Percentiles rank a stretch among this genome's conserved stretches.
phyloP scores from a whole-genome alignment of 2,329 filamentous ascomycete genomes.

The Aureobasidium pullulans region DNA sequence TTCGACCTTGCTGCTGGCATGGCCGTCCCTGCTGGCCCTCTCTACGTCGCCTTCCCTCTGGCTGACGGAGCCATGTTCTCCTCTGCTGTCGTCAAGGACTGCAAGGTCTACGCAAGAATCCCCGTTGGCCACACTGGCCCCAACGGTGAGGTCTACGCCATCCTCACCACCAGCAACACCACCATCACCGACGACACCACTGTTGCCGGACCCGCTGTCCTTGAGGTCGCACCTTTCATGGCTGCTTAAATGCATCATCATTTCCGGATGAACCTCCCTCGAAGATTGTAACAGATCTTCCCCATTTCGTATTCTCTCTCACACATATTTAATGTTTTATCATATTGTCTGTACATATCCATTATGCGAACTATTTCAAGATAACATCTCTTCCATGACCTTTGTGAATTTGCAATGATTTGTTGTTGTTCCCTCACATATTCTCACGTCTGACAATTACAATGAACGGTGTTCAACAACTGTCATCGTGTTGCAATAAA shows the following conservation, averaged over 20 bases:
- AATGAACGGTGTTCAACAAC: too few relatives aligned
- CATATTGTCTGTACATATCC: neutral
- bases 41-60: conserved; percentile 22
- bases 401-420: too few relatives aligned
- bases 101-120: conserved; percentile 7
- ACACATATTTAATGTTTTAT: neutral
- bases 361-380: neutral
- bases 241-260: neutral
- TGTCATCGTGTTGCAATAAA: too few relatives aligned
- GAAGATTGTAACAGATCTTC: neutral
- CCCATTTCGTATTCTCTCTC: neutral
- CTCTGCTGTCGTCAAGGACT: conserved; percentile 12
- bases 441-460: too few relatives aligned
- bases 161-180: conserved; percentile 19
- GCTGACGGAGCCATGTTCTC: conserved; percentile 20
- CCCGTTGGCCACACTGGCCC: conserved; percentile 18
- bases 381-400: neutral
- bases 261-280: neutral
- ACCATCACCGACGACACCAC: conserved; percentile 23
- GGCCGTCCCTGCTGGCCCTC: conserved; percentile 19
- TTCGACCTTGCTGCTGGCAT: conserved; percentile 18
- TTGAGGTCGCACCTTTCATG: neutral
- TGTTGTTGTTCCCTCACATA: too few relatives aligned
- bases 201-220: conserved; percentile 23
- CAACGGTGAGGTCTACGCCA: conserved; percentile 22